Conservation (phyloP, 1,284 basidiomycete genomes). For the Meripilus lineatus region DNA sequence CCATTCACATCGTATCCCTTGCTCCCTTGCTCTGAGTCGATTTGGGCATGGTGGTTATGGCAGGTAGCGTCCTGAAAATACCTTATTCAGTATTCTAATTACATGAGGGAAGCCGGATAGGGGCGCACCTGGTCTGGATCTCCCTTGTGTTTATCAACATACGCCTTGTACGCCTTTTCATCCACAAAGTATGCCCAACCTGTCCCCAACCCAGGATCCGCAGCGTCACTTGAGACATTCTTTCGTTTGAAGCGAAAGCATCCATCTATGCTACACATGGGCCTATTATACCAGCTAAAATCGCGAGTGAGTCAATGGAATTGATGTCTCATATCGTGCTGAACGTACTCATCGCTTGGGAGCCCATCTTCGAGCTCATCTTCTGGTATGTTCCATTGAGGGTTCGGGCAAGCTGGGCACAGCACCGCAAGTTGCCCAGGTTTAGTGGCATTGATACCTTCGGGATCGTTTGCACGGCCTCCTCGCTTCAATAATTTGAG, state of each 20-base stretch:
- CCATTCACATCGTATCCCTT: slow-evolving; percentile 19
- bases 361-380: slow-evolving; percentile 21
- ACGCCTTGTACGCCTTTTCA: too few relatives aligned
- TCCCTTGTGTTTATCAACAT: too few relatives aligned
- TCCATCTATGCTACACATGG: slow-evolving; percentile 24
- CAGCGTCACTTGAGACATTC: slow-evolving; percentile 12
- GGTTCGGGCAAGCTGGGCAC: slow-evolving; percentile 33
- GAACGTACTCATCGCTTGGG: slow-evolving; percentile 15
- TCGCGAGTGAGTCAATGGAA: slow-evolving; percentile 19
- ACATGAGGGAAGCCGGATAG: too few relatives aligned
- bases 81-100: slow-evolving; percentile 17
- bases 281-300: too few relatives aligned
- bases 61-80: slow-evolving; percentile 23
- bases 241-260: slow-evolving; percentile 26
- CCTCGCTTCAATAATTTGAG: too few relatives aligned
- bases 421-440: too few relatives aligned
- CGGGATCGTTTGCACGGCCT: too few relatives aligned
- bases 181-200: too few relatives aligned
- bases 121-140: too few relatives aligned
- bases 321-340: background rate
- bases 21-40: slow-evolving; percentile 14
- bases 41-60: slow-evolving; percentile 11
- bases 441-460: too few relatives aligned
- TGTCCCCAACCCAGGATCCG: slow-evolving; percentile 23
- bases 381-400: slow-evolving; percentile 26